Evolutionary conservation across 768 basidiomycete genomes (phyloP), one percentile per base, ranked within the genome.

Genomic region (Coprinopsis marcescibilis): DNA sequence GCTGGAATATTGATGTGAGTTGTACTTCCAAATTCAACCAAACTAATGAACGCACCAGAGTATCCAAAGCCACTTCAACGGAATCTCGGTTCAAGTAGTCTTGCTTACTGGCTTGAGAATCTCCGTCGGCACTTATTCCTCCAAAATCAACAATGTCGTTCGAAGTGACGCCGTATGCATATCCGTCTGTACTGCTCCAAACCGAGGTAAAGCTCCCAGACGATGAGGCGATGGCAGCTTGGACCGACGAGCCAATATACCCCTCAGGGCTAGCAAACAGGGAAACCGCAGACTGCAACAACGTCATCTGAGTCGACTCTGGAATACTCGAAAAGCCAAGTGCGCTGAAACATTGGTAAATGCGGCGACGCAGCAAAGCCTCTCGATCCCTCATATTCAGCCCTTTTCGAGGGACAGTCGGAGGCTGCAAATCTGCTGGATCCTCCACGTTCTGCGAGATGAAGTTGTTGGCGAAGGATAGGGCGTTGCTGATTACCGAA

Each of bases 401-500:
- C 0, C 72, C 73, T 45, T 71, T 68, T 5, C 55, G 53, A 14
- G 58, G 53, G 1, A 57, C 54, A 1, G 63, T 60, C 1, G 62
- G 55, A 12, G 61, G 59, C n/a, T 70, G 66, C 1, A 62, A 40
- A 44, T 83, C 77, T 2, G 64, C 53, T 0, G 77, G 67, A 45
- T 92, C 90, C 33, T 89, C 85, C 1, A 79, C 67, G 48, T 78
- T 77, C 43, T 83, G 80, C 0, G 78, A 75, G 15, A 87, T 66
- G 63, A 94, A 93, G n/a, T 81, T 80, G 53, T 85, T 88, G 13
- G 85, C 80, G 61, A 97, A 98, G 2, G 80, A 75, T n/a, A 97
- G 77, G 0, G 91, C 89, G 55, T 97, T 97, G 60, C 81, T 79
- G 30, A 99, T 72, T 19, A 98, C 67, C 1, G 89, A 85, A 10